Conservation (phyloP, 2,329 filamentous ascomycete species). For the Pseudogymnoascus pannorum region DNA sequence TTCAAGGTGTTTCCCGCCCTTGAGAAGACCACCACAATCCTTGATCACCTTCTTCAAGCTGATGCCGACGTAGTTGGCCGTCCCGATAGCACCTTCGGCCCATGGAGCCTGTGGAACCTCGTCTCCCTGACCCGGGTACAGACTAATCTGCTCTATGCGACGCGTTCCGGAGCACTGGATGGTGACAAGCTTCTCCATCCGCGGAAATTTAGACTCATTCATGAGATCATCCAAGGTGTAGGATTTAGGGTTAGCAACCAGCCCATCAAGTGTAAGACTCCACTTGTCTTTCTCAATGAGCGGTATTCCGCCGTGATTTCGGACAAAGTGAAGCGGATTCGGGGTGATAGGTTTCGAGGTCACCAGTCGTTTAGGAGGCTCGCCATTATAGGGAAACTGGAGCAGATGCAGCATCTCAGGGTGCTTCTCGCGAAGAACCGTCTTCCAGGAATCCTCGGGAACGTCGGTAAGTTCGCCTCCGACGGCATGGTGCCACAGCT, state of each 20-base stretch:
- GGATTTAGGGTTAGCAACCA: conserved; percentile 50
- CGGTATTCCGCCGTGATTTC: conserved; percentile 67
- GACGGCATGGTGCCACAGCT: conserved; percentile 49
- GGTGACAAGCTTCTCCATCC: conserved; percentile 49
- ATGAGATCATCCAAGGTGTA: conserved; percentile 54
- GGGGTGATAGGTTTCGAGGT: conserved; percentile 49
- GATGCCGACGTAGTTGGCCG: conserved; percentile 55
- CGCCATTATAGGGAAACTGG: conserved; percentile 58
- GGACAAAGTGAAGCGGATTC: conserved; percentile 58
- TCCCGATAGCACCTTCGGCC: conserved; percentile 63
- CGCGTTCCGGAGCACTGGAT: conserved; percentile 64
- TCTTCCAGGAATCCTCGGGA: conserved; percentile 51
- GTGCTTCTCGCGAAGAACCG: conserved; percentile 49
- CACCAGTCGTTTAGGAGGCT: conserved; percentile 52
- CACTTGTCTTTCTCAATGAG: conserved; percentile 51
- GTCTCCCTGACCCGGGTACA: conserved; percentile 60
- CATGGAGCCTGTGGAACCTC: conserved; percentile 45
- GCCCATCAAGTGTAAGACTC: conserved; percentile 49
- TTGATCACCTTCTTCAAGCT: conserved; percentile 65
- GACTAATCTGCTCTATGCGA: conserved; percentile 58
- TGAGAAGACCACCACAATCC: conserved; percentile 53
- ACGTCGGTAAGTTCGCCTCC: conserved; percentile 39
- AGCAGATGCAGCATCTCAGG: conserved; percentile 54
- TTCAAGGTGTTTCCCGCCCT: conserved; percentile 54
- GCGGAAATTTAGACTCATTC: conserved; percentile 52